Conservation (phyloP, 2,329 filamentous ascomycete genomes). For the Ascochyta fabae region DNA sequence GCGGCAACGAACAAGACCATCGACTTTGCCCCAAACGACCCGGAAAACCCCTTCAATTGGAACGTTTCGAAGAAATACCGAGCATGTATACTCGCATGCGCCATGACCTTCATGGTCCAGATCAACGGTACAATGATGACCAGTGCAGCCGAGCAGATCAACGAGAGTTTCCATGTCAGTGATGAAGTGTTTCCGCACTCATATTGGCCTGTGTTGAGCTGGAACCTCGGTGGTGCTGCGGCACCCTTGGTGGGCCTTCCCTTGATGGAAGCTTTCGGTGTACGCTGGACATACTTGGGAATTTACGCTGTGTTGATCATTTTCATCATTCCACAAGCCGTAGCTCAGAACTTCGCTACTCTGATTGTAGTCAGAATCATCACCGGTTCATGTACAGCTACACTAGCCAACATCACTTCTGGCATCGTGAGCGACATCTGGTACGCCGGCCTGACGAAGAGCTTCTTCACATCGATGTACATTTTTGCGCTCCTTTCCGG, state of each 20-base stretch:
- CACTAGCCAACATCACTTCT: constrained; percentile 51
- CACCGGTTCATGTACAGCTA: constrained; percentile 52
- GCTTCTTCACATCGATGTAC: constrained; percentile 53
- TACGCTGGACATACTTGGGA: constrained; percentile 52
- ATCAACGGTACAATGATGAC: constrained; percentile 45
- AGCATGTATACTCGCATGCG: constrained; percentile 52
- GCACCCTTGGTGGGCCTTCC: constrained; percentile 52
- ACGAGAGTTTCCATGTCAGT: constrained; percentile 49
- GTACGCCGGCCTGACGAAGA: constrained; percentile 48
- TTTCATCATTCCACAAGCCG: constrained; percentile 52
- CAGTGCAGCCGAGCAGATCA: constrained; percentile 44
- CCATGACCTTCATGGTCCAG: constrained; percentile 48
- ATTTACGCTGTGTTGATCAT: constrained; percentile 52
- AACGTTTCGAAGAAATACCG: constrained; percentile 50
- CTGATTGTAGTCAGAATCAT: constrained; percentile 54
- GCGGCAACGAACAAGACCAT: constrained; percentile 10
- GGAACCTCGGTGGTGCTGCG: constrained; percentile 53
- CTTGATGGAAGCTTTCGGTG: constrained; percentile 54
- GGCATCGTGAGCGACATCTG: constrained; percentile 48
- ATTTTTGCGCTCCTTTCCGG: constrained; percentile 54
- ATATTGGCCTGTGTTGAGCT: constrained; percentile 52
- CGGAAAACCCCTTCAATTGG: constrained; percentile 52
- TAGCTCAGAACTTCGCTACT: constrained; percentile 55
- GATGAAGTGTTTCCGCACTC: constrained; percentile 50
- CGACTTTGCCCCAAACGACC: constrained; percentile 33